Percentiles rank a stretch among this genome's conserved stretches.
Conservation (phyloP, 805 yeast species). For the Wickerhamiella kurtzmanii region DNA sequence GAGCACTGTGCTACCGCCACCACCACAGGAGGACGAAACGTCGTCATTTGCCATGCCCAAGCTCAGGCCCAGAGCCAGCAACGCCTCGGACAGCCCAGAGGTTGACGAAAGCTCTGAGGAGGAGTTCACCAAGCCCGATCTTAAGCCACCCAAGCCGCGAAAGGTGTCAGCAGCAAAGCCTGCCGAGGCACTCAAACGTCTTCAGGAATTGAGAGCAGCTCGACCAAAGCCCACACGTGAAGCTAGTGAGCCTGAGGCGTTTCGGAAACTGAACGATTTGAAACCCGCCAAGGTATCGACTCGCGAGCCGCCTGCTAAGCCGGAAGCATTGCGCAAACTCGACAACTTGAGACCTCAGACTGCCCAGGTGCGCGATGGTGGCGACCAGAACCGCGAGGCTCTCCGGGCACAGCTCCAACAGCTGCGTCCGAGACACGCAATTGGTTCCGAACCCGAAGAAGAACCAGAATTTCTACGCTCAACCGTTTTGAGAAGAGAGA, state of each 20-base stretch:
- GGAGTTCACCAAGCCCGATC: slow-evolving; percentile 5
- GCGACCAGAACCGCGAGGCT: slow-evolving; percentile 11
- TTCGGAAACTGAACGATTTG: slow-evolving; percentile 8
- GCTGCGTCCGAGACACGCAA: slow-evolving; percentile 11
- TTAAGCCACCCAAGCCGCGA: slow-evolving; percentile 11
- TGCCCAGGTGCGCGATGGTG: slow-evolving; percentile 3
- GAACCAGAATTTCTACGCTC: slow-evolving; percentile 2
- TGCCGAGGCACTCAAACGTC: slow-evolving; percentile 12
- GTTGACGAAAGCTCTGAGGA: neutral
- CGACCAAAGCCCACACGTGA: slow-evolving; percentile 12
- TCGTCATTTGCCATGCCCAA: slow-evolving; percentile 8
- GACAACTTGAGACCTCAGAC: slow-evolving; percentile 6
- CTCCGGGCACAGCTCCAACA: slow-evolving; percentile 12
- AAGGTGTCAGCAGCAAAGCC: slow-evolving; percentile 9
- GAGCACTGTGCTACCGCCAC: neutral
- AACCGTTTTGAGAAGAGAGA: neutral
- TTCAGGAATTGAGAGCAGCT: slow-evolving; percentile 13
- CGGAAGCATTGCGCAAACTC: slow-evolving; percentile 5
- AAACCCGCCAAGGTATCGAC: slow-evolving; percentile 8
- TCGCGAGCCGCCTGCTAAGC: neutral
- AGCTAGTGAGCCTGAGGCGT: slow-evolving; percentile 13
- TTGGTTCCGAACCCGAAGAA: slow-evolving; percentile 1
- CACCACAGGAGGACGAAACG: neutral
- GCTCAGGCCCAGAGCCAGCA: slow-evolving; percentile 7
- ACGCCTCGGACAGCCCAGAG: neutral